phyloP scores from a whole-genome alignment of 169 alveolate genomes.

The Cryptosporidium tyzzeri region DNA sequence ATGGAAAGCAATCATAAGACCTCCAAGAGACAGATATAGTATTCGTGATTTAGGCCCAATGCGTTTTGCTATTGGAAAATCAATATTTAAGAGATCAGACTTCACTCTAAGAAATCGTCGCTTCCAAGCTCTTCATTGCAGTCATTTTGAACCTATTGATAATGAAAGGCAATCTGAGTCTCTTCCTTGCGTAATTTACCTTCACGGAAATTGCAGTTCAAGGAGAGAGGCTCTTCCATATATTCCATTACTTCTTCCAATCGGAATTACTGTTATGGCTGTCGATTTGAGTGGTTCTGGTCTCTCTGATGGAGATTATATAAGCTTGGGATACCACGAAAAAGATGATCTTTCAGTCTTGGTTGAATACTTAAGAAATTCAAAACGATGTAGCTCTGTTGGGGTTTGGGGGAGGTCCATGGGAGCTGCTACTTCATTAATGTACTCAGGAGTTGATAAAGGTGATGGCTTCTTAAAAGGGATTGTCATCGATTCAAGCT shows the following conservation, averaged over 20 bases:
- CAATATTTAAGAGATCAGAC: conserved; percentile 85
- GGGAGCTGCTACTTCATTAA: conserved; percentile 95
- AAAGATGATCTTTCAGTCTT: conserved; percentile 87
- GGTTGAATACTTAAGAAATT: conserved; percentile 86
- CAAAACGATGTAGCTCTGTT: conserved; percentile 86
- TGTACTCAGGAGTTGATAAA: conserved; percentile 84
- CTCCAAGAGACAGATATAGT: conserved; percentile 87
- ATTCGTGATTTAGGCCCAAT: conserved; percentile 84
- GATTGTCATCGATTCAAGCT: conserved; percentile 90
- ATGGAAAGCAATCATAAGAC: conserved; percentile 91
- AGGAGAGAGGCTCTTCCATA: conserved; percentile 90
- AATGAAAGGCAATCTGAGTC: conserved; percentile 78
- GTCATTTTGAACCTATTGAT: conserved; percentile 91
- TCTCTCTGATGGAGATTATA: conserved; percentile 84
- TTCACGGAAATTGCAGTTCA: conserved; percentile 93
- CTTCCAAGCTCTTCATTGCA: conserved; percentile 85
- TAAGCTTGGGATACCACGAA: conserved; percentile 91
- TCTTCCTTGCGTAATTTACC: conserved; percentile 92
- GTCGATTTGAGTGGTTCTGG: conserved; percentile 93
- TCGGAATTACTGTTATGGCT: conserved; percentile 88
- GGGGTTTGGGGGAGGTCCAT: conserved; percentile 95
- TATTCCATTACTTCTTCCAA: conserved; percentile 86
- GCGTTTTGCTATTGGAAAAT: conserved; percentile 81
- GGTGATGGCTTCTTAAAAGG: conserved; percentile 92
- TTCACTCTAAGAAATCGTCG: conserved; percentile 84